These are phyloP conservation scores for Lycium ferocissimum DNA, from an alignment of 257 asterid species.

Conservation along the genomic window DNA sequence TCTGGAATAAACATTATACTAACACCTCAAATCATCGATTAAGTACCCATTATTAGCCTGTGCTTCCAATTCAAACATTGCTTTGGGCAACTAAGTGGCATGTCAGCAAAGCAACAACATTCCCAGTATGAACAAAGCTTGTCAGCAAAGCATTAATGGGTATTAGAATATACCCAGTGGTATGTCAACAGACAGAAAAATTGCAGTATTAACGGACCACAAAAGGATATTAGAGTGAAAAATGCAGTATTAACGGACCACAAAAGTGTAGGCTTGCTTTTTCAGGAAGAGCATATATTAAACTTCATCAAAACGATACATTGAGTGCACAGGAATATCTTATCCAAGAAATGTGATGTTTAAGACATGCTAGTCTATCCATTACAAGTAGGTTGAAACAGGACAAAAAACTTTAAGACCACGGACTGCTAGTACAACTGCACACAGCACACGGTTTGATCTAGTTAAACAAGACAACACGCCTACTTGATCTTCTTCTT, in stretches of 20 bases:
- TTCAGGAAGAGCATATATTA: background rate
- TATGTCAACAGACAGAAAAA: background rate
- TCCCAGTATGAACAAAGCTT: too few relatives aligned
- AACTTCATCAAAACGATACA: background rate
- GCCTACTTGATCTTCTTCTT: conserved; percentile 78
- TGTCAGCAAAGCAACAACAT: background rate
- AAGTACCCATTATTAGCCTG: background rate
- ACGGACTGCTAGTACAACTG: background rate
- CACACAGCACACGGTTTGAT: background rate
- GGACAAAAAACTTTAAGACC: background rate
- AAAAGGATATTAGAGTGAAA: background rate
- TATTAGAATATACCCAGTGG: too few relatives aligned
- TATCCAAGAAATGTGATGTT: background rate
- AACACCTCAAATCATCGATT: background rate
- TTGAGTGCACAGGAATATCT: background rate
- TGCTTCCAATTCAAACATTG: background rate
- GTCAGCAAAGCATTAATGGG: too few relatives aligned
- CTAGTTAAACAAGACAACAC: background rate
- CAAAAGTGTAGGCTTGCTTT: background rate
- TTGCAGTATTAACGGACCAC: background rate
- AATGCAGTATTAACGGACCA: background rate
- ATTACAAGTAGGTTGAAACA: background rate
- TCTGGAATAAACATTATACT: background rate
- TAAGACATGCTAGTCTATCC: background rate
- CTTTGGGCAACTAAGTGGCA: background rate